Percentiles rank a stretch among this genome's conserved stretches.
Evolutionary conservation across 768 basidiomycete species (phyloP).

Genomic region (Omphalotus guepiniiformis): DNA sequence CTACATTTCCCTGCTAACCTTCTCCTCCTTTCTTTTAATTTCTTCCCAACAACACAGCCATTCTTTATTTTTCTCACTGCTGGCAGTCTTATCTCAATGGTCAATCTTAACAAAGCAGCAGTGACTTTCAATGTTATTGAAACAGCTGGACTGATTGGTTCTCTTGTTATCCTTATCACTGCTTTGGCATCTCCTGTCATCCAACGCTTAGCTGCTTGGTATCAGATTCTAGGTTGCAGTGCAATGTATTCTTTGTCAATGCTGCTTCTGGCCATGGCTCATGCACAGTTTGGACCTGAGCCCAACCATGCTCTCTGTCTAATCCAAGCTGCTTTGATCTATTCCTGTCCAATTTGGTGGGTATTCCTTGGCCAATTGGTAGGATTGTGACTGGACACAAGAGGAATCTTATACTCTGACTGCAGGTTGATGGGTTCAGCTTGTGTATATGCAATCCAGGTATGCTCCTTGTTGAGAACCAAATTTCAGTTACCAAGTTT

Average conservation of each 20-base stretch:
- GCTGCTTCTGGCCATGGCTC: constrained; percentile 4
- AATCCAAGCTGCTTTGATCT: background rate
- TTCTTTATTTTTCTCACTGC: too few species aligned
- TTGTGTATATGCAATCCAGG: constrained; percentile 4
- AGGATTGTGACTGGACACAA: background rate
- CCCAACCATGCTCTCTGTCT: background rate
- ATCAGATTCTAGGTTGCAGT: background rate
- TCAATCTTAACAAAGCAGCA: too few species aligned
- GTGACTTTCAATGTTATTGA: background rate
- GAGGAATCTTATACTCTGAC: background rate
- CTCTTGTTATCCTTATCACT: background rate
- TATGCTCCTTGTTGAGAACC: background rate
- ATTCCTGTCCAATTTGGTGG: constrained; percentile 2
- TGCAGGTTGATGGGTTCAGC: background rate
- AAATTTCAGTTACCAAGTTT: background rate
- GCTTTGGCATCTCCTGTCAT: background rate
- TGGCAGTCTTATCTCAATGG: too few species aligned
- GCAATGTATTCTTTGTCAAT: background rate
- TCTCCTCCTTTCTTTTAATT: too few species aligned
- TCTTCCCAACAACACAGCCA: too few species aligned
- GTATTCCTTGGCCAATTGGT: background rate
- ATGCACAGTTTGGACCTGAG: background rate
- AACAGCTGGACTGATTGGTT: background rate
- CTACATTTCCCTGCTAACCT: too few species aligned
- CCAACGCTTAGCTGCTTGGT: constrained; percentile 1